phyloP scores from a whole-genome alignment of 495 filamentous ascomycete genomes.

The Melanomma pulvis-pyrius region DNA sequence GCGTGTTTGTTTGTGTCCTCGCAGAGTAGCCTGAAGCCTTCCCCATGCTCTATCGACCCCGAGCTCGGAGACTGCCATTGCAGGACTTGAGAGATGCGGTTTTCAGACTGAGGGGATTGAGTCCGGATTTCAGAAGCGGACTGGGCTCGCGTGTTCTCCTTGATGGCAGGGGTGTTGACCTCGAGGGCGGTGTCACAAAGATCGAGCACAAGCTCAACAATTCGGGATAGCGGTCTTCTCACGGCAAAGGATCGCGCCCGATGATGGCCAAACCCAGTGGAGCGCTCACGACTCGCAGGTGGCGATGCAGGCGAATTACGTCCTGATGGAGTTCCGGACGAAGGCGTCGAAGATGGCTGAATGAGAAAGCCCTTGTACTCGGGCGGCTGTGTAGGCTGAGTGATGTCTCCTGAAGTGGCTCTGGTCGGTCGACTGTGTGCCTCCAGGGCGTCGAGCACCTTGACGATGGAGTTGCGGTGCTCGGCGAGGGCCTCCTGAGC shows the following conservation, averaged over 20 bases:
- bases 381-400: slow-evolving; percentile 52
- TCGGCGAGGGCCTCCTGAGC: slow-evolving; percentile 91
- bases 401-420: slow-evolving; percentile 60
- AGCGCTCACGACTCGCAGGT: slow-evolving; percentile 76
- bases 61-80: slow-evolving; percentile 94
- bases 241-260: slow-evolving; percentile 84
- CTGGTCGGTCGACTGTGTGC: slow-evolving; percentile 69
- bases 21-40: slow-evolving; percentile 83
- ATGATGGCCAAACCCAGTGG: slow-evolving; percentile 70
- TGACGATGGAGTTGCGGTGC: slow-evolving; percentile 94
- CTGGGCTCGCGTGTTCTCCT: slow-evolving; percentile 67
- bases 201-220: slow-evolving; percentile 92
- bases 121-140: slow-evolving; percentile 72
- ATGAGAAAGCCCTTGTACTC: slow-evolving; percentile 93
- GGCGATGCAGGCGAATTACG: slow-evolving; percentile 69
- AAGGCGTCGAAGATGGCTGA: slow-evolving; percentile 67
- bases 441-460: slow-evolving; percentile 88
- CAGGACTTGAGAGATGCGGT: slow-evolving; percentile 84
- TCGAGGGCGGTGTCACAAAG: slow-evolving; percentile 94
- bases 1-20: slow-evolving; percentile 83
- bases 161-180: slow-evolving; percentile 90
- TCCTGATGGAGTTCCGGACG: slow-evolving; percentile 64
- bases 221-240: slow-evolving; percentile 82
- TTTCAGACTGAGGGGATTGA: slow-evolving; percentile 92
- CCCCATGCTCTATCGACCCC: slow-evolving; percentile 91